These are phyloP conservation scores for Tillandsia fasciculata DNA, from an alignment of 176 grass and related monocot species.

Conservation along the genomic window DNA sequence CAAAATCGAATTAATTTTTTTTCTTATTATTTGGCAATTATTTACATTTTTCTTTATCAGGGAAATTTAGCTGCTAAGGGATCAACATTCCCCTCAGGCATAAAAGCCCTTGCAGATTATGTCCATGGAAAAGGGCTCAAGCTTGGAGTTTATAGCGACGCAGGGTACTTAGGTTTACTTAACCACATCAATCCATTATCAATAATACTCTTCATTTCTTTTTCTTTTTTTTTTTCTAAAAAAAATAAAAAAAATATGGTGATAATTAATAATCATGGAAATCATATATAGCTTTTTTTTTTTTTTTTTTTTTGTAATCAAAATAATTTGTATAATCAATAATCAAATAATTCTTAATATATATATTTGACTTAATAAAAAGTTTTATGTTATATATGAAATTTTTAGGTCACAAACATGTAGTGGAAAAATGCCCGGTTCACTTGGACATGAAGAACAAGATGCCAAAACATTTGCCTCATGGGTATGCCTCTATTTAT, in stretches of 20 bases:
- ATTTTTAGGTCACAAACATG: conserved; percentile 55
- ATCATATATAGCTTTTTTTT: too few species aligned
- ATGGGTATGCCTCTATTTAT: conserved; percentile 39
- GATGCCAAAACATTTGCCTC: conserved; percentile 74
- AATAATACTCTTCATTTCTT: not conserved
- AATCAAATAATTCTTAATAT: not conserved
- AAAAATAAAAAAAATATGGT: too few species aligned
- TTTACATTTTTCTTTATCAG: conserved; percentile 18
- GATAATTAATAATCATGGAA: too few species aligned
- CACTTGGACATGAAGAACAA: conserved; percentile 77
- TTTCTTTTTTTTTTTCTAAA: not conserved
- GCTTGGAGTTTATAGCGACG: conserved; percentile 84
- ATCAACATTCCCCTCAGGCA: conserved; percentile 67
- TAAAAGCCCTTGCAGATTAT: conserved; percentile 78
- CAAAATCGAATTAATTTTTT: not conserved
- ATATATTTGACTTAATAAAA: not conserved
- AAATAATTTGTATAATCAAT: too few species aligned
- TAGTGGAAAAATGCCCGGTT: conserved; percentile 75
- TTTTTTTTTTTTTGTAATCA: too few species aligned
- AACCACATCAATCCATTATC: too few species aligned
- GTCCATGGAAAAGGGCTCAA: conserved; percentile 76
- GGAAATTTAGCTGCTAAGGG: conserved; percentile 58
- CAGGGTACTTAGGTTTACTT: conserved; percentile 43
- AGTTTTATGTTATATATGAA: not conserved
- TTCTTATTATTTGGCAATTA: conserved; percentile 2